Base-by-base conservation (phyloP, 2,329 filamentous ascomycete genomes). In the Rosellinia necatrix region DNA sequence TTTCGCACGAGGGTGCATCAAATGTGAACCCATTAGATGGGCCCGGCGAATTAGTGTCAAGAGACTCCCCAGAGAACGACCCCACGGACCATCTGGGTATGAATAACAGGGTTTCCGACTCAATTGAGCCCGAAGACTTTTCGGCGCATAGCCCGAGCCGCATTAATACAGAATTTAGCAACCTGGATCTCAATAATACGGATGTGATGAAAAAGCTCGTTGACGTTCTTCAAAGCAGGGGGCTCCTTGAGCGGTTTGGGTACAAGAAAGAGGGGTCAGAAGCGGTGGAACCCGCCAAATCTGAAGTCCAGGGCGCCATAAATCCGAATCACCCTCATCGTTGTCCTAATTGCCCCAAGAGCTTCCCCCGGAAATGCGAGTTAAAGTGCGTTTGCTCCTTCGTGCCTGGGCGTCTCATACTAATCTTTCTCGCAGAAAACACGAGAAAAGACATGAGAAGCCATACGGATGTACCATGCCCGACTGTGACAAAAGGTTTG, bases 401-500 rank as follows among this genome's bases (percentile, higher is more conserved):
- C 40, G 19, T 34, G 17, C 9, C 9, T 22, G 30, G 9, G 8
- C 34, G 9, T 13, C 6, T 8, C 37, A 27, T 48, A 17, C 38
- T 70, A 69, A 58, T 75, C 35, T 24, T 15, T 12, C 10, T 22
- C 9, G 24, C 55, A 93, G 90, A 62, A 97, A 97, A 71, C 92
- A 96, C 70, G 78, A 84, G 71, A 93, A 91, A 69, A 85, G 92
- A 1, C 92, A 97, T 70, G 80, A 83, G 6, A 86, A 85, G 62
- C 92, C 91, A 0, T 96, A 93, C 60, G 86, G 86, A 10, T 97
- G 92, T 71, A 96, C 91, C 0, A 89, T 86, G 61, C 72, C 78
- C 7, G 73, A 75, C 25, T 96, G 92, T 67, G 71, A 74, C 44
- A 92, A 91, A 67, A 78, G 70, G 0, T 96, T 96, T 64, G 92